Base-by-base conservation (phyloP, 768 basidiomycete genomes). In the Suillus lakei region DNA sequence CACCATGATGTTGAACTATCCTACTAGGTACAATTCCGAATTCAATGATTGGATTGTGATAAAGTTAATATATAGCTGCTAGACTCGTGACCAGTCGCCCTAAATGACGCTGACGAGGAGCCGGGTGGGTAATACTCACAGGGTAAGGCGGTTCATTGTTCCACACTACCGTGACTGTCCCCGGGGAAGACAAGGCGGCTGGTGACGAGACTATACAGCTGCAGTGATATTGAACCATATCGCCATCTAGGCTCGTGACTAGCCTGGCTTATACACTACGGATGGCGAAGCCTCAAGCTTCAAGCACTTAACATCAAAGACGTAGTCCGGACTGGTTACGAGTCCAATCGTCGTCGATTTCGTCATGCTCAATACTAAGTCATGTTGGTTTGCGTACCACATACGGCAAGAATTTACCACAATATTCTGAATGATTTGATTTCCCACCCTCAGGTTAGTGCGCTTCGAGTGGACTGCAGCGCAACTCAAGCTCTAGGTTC, bases 11-110 rank as follows among this genome's bases (percentile, higher is more conserved):
- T 60, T 70, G 16, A 65, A 68, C 15, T 41, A 65, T 12, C 8
- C 69, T 1, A 5, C 34, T 34, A 56, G 61, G 32, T 62, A 58
- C 0, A 60, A 72, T 3, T 66, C 64, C 1, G 60, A 70, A 4
- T 41, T 72, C 8, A 64, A 67, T 32, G 59, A 68, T 0, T 64
- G 59, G 39, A 66, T 70, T 62, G 66, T 66, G 0, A 68, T 70
- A 46, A n/a, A 69, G 64, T 50, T 21, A 6, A 32, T 21, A 18
- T 13, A 32, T 13, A 21, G 12, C 53, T 5, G 28, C 18, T 32
- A 12, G 51, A 53, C 30, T 30, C 15, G 48, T 50, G 15, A 16
- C 15, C 50, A 28, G 26, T 16, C 30, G 18, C 30, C 18, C 12
- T 54, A 7, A 12, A 32, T n/a, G 21, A 32, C 30, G 10, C 7